phyloP scores from a whole-genome alignment of 768 basidiomycete genomes.

The Lentinula raphanica region DNA sequence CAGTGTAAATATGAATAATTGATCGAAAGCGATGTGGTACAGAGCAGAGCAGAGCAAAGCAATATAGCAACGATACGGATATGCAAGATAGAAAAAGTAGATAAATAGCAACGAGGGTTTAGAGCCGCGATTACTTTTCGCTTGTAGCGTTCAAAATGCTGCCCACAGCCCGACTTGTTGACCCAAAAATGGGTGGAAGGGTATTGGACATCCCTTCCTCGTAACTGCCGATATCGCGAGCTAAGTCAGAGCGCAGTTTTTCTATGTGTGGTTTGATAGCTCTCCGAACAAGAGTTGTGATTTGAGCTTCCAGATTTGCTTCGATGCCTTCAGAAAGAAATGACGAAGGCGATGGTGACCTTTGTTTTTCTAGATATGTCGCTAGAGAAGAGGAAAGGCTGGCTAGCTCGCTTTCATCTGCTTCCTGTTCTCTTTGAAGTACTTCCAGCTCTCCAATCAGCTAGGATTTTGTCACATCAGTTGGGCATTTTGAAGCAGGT shows the following conservation, averaged over 20 bases:
- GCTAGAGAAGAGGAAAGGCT: slow-evolving; percentile 20
- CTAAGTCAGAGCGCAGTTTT: slow-evolving; percentile 16
- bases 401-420: slow-evolving; percentile 12
- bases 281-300: slow-evolving; percentile 19
- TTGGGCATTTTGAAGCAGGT: not conserved
- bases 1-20: not conserved
- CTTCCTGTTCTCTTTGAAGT: slow-evolving; percentile 1
- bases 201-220: slow-evolving; percentile 20
- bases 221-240: slow-evolving; percentile 17
- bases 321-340: slow-evolving; percentile 19
- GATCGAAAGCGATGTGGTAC: not conserved
- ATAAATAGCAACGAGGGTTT: not conserved
- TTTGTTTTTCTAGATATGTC: slow-evolving; percentile 13
- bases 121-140: not conserved
- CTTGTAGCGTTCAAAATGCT: not conserved
- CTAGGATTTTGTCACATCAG: not conserved
- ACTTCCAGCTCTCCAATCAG: not conserved
- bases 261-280: slow-evolving; percentile 20
- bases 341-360: slow-evolving; percentile 9
- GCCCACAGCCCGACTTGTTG: not conserved
- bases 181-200: slow-evolving; percentile 19
- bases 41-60: not conserved
- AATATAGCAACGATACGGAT: not conserved
- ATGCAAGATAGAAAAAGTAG: not conserved
- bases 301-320: slow-evolving; percentile 19